phyloP scores from a whole-genome alignment of 78 protist species.

The Tieghemostelium lacteum region DNA sequence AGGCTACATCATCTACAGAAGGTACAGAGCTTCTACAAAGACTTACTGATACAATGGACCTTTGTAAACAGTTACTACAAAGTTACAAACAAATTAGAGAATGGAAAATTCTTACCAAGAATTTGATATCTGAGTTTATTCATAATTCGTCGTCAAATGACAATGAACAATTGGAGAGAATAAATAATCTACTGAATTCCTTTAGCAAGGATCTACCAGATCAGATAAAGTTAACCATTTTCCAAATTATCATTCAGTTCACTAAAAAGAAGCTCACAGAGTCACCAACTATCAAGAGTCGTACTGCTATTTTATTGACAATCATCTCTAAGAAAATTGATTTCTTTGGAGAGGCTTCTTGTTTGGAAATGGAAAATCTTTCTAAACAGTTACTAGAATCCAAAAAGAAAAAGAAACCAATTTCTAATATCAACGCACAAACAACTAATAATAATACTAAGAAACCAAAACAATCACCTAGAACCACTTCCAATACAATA shows the following conservation, averaged over 20 bases:
- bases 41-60: not conserved
- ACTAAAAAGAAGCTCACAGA: conserved; percentile 29
- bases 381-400: conserved; percentile 31
- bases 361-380: conserved; percentile 2
- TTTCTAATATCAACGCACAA: not conserved
- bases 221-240: conserved; percentile 9
- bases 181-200: not conserved
- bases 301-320: not conserved
- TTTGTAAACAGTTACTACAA: not conserved
- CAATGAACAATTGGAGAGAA: not conserved
- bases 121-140: conserved; percentile 11
- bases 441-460: conserved; percentile 2
- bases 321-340: conserved; percentile 13
- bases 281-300: not conserved
- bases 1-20: not conserved
- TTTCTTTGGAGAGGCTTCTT: not conserved
- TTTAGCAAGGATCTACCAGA: conserved; percentile 10
- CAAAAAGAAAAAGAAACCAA: not conserved
- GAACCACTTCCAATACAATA: not conserved
- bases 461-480: not conserved
- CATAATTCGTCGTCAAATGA: not conserved
- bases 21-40: not conserved
- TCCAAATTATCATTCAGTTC: conserved; percentile 19
- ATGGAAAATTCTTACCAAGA: conserved; percentile 31
- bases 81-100: not conserved